Conservation (phyloP, 2,329 filamentous ascomycete genomes). For the Sporothrix dimorphospora region DNA sequence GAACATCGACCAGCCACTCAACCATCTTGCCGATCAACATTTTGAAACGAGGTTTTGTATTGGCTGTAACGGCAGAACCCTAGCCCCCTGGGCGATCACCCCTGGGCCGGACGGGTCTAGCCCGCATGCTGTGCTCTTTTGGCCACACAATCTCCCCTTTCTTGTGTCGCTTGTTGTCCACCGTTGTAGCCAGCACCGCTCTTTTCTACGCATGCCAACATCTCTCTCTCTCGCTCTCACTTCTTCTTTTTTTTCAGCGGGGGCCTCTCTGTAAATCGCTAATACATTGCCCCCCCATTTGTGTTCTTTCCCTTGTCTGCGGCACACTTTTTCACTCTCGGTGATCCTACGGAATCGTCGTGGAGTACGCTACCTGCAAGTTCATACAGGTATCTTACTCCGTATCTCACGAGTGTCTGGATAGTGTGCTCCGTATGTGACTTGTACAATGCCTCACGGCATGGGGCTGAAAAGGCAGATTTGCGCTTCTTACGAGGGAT, state of each 20-base stretch:
- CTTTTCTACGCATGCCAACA: no score
- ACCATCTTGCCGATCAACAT: conserved; percentile 35
- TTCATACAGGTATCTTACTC: not conserved
- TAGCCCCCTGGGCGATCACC: not conserved
- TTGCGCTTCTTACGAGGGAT: not conserved
- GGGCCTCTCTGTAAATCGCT: no score
- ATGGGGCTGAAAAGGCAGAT: not conserved
- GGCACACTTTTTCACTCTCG: no score
- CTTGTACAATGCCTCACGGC: not conserved
- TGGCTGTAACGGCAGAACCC: conserved; percentile 20
- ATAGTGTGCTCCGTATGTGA: not conserved
- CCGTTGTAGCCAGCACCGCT: no score
- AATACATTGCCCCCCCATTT: no score
- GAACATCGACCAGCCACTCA: not conserved
- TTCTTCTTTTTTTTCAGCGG: no score
- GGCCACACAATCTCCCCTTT: not conserved
- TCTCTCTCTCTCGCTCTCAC: no score
- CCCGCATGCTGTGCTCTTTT: not conserved
- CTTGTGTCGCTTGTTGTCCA: no score
- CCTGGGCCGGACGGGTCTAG: not conserved
- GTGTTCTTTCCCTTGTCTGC: no score
- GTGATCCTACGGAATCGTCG: not conserved
- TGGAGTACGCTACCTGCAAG: not conserved
- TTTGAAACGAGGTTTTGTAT: conserved; percentile 37
- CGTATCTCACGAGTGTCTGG: not conserved